A percentile compares a stretch with the other conserved stretches of the same genome.
phyloP scores from a whole-genome alignment of 73 alveolate species.

The Paramecium sonneborni region DNA sequence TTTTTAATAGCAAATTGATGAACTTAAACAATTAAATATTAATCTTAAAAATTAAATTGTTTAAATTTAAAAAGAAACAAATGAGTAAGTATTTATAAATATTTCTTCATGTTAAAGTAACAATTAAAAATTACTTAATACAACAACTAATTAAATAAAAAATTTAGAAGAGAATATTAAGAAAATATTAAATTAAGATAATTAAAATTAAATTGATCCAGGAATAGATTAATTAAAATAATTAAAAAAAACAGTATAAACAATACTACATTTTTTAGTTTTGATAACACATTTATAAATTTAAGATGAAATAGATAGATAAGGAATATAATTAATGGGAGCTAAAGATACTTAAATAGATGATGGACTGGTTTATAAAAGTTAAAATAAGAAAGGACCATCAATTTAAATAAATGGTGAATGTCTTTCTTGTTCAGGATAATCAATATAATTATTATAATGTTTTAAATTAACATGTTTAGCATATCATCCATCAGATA shows the following conservation, averaged over 20 bases:
- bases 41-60: neutral
- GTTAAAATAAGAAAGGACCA: neutral
- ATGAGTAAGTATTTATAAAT: neutral
- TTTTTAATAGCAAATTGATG: neutral
- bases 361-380: neutral
- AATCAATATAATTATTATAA: slow-evolving; percentile 27
- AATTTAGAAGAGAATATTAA: neutral
- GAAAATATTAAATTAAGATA: neutral
- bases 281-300: neutral
- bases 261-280: neutral
- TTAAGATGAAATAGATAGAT: neutral
- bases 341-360: neutral
- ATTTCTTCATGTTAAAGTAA: neutral
- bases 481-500: slow-evolving; percentile 50
- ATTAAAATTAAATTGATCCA: neutral
- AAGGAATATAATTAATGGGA: neutral
- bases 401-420: neutral
- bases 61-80: neutral
- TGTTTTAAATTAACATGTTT: slow-evolving; percentile 47
- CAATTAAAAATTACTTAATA: neutral
- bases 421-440: slow-evolving; percentile 56
- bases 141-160: neutral
- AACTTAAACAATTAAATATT: neutral
- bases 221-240: neutral
- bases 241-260: neutral